A percentile compares a stretch with the other conserved stretches of the same genome.
phyloP scores from a whole-genome alignment of 768 basidiomycete species.

The Auricularia sp. region DNA sequence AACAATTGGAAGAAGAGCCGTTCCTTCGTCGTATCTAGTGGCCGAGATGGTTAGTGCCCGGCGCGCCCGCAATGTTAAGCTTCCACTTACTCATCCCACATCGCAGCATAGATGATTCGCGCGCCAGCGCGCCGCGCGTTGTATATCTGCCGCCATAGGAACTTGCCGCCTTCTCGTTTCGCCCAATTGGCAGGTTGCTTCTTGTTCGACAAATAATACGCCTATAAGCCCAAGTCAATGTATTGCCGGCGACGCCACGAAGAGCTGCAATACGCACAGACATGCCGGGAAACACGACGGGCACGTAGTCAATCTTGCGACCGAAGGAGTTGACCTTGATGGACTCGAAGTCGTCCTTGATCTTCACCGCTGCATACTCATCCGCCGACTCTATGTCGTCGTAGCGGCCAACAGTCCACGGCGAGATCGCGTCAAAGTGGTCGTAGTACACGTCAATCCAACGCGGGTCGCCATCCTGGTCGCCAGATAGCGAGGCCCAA shows the following conservation, averaged over 20 bases:
- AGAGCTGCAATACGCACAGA: slow-evolving; percentile 44
- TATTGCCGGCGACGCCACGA: not conserved
- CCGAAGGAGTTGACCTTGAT: slow-evolving; percentile 41
- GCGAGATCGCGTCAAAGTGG: slow-evolving; percentile 71
- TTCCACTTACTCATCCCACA: slow-evolving; percentile 72
- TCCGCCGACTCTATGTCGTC: slow-evolving; percentile 52
- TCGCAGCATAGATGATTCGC: slow-evolving; percentile 65
- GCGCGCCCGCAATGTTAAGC: not conserved
- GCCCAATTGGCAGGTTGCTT: slow-evolving; percentile 66
- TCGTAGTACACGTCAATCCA: slow-evolving; percentile 64
- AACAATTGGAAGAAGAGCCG: slow-evolving; percentile 69
- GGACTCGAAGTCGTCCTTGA: slow-evolving; percentile 54
- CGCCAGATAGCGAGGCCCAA: slow-evolving; percentile 64
- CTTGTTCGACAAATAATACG: slow-evolving; percentile 60
- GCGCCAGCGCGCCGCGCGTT: slow-evolving; percentile 55
- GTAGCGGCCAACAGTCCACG: slow-evolving; percentile 76
- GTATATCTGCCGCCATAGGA: slow-evolving; percentile 71
- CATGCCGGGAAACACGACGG: slow-evolving; percentile 72
- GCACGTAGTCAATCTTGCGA: slow-evolving; percentile 68
- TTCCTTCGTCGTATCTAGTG: slow-evolving; percentile 75
- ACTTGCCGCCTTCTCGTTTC: slow-evolving; percentile 61
- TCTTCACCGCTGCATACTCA: slow-evolving; percentile 47
- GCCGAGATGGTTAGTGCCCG: not conserved
- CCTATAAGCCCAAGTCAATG: slow-evolving; percentile 30
- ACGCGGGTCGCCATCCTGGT: slow-evolving; percentile 58